phyloP scores from a whole-genome alignment of 257 asterid genomes.

The Leonotis leonurus region DNA sequence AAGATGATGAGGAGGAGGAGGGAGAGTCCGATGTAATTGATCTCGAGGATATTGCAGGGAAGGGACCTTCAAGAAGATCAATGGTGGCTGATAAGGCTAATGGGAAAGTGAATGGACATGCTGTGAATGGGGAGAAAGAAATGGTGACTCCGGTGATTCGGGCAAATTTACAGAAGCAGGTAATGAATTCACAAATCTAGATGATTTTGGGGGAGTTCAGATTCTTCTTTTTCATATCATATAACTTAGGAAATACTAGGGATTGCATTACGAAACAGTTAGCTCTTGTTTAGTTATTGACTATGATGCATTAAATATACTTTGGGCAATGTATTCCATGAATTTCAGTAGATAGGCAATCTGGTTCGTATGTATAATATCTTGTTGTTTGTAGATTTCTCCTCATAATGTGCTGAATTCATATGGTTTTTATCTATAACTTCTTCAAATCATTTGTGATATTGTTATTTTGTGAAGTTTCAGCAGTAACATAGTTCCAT shows the following conservation, averaged over 20 bases:
- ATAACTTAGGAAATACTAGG: background rate
- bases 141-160: conserved; percentile 88
- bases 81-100: conserved; percentile 34
- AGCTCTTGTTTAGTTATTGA: background rate
- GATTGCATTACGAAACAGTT: background rate
- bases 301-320: background rate
- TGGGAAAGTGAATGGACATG: conserved; percentile 52
- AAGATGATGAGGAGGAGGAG: conserved; percentile 42
- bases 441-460: background rate
- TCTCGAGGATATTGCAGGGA: conserved; percentile 95
- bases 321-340: background rate
- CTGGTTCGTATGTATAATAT: background rate
- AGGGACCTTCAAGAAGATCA: conserved; percentile 67
- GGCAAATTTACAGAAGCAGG: conserved; percentile 92
- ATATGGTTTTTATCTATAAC: background rate
- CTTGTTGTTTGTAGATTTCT: background rate
- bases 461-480: background rate
- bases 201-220: background rate
- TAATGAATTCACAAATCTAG: conserved; percentile 13
- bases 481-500: background rate
- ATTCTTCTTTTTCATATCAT: background rate
- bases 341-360: background rate
- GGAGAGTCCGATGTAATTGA: conserved; percentile 53
- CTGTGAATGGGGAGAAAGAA: conserved; percentile 62
- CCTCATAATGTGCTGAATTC: background rate